Conservation (phyloP, 2,329 filamentous ascomycete species). For the Truncatella angustata region DNA sequence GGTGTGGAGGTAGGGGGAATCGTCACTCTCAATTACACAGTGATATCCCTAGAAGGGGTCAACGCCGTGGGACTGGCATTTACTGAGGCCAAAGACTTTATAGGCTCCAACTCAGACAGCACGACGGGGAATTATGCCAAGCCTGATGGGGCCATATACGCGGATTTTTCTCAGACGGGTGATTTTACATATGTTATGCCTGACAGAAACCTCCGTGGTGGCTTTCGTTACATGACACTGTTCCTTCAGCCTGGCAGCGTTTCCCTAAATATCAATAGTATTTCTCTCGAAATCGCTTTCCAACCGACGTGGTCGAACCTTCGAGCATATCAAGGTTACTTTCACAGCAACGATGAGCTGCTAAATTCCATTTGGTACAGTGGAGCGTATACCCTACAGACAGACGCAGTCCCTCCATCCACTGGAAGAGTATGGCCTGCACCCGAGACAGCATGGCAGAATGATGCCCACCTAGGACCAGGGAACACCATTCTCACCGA, state of each 20-base stretch:
- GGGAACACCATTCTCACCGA: conserved; percentile 36
- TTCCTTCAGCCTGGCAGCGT: conserved; percentile 32
- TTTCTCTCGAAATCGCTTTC: conserved; percentile 25
- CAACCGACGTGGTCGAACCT: conserved; percentile 43
- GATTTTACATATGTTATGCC: conserved; percentile 36
- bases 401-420: conserved; percentile 21
- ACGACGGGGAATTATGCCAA: conserved; percentile 33
- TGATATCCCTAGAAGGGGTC: conserved; percentile 19
- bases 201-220: conserved; percentile 36
- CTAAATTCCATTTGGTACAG: conserved; percentile 57
- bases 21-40: conserved; percentile 22
- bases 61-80: conserved; percentile 40
- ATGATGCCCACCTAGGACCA: conserved; percentile 25
- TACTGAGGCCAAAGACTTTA: conserved; percentile 39
- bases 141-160: conserved; percentile 35
- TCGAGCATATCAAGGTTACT: conserved; percentile 51
- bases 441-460: conserved; percentile 29
- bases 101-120: conserved; percentile 38
- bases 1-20: conserved; percentile 27
- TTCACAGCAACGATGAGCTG: conserved; percentile 46
- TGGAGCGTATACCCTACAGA: conserved; percentile 51
- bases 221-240: conserved; percentile 41
- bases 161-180: conserved; percentile 31
- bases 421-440: conserved; percentile 28
- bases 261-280: conserved; percentile 19